Evolutionary conservation across 1,139 yeast species (phyloP).

Genomic region (Neolecta irregularis): DNA sequence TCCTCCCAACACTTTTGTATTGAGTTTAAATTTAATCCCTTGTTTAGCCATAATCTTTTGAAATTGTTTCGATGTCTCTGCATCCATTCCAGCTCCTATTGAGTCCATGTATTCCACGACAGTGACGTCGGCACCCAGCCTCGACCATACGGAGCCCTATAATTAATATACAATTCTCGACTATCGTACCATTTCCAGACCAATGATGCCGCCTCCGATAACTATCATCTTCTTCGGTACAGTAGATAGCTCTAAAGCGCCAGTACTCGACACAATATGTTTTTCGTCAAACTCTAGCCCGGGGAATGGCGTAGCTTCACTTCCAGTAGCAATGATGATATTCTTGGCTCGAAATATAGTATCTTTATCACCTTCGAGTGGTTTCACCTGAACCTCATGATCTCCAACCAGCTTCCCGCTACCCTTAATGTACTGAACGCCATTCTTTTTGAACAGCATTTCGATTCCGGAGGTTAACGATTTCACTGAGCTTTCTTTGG

Average conservation of each 20-base stretch:
- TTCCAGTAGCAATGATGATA: conserved; percentile 93
- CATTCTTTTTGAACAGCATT: conserved; percentile 86
- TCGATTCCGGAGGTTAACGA: conserved; percentile 90
- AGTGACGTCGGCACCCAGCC: conserved; percentile 92
- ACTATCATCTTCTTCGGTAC: conserved; percentile 82
- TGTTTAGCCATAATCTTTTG: conserved; percentile 87
- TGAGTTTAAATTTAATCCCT: conserved; percentile 83
- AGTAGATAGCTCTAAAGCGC: conserved; percentile 70
- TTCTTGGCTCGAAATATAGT: conserved; percentile 60
- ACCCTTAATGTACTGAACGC: conserved; percentile 89
- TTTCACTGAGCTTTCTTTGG: conserved; percentile 79
- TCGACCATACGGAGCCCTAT: conserved; percentile 78
- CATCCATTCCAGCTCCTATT: conserved; percentile 90
- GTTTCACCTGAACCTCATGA: conserved; percentile 60
- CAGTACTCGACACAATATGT: conserved; percentile 92
- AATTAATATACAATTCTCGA: neutral
- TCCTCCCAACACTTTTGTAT: conserved; percentile 82
- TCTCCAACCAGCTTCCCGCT: conserved; percentile 77
- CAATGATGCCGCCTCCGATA: conserved; percentile 99
- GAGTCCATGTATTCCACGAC: conserved; percentile 80
- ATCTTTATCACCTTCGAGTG: conserved; percentile 71
- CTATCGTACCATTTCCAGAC: conserved; percentile 61
- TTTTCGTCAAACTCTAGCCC: conserved; percentile 94
- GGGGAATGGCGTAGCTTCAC: conserved; percentile 98
- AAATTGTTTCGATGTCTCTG: conserved; percentile 76